These are phyloP conservation scores for Climacium dendroides DNA, from an alignment of 225 moss, liverwort and hornwort genomes.

Conservation along the genomic window DNA sequence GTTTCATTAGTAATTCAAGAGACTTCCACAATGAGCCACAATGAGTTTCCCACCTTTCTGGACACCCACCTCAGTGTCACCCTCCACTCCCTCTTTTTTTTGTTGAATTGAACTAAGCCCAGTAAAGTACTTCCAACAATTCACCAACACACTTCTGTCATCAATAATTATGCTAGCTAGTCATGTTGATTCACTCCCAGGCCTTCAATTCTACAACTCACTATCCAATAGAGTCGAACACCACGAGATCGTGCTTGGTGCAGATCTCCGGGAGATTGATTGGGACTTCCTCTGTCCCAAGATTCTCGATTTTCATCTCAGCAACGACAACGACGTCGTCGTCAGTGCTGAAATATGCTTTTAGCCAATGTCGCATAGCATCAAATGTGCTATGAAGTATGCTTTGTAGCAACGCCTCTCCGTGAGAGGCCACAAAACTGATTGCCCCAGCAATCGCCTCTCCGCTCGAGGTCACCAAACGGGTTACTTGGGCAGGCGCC, in stretches of 20 bases:
- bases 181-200: not conserved
- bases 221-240: not conserved
- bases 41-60: not conserved
- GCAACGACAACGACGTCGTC: not conserved
- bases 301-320: not conserved
- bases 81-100: not conserved
- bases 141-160: not conserved
- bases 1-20: not conserved
- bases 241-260: not conserved
- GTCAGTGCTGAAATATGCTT: fast-evolving
- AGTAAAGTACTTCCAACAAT: not conserved
- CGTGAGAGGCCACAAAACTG: too few species aligned
- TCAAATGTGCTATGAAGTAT: too few species aligned
- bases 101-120: fast-evolving
- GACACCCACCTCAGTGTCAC: too few species aligned
- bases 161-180: not conserved
- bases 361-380: not conserved
- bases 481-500: not conserved
- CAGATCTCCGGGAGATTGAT: not conserved
- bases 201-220: not conserved
- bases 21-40: not conserved
- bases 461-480: not conserved
- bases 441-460: not conserved
- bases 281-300: not conserved
- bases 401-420: too few species aligned